Percentiles rank a stretch among this genome's conserved stretches.
Evolutionary conservation across 305 asterid genomes (phyloP).

Genomic region (Solanum hybrid): DNA sequence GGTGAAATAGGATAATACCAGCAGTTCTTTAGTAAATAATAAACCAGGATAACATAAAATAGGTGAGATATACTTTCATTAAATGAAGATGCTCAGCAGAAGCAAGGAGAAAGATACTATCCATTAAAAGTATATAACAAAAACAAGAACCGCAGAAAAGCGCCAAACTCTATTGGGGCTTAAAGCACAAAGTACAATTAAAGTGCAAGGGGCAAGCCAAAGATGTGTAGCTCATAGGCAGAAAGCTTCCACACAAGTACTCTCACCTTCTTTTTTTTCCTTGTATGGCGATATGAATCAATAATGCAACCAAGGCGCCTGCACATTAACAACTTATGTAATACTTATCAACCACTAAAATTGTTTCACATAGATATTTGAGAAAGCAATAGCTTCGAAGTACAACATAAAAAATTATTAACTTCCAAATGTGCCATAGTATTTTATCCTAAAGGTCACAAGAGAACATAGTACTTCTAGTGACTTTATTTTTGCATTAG

Average conservation of each 20-base stretch:
- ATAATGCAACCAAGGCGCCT: not conserved
- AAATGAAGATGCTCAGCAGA: not conserved
- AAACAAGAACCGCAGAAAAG: not conserved
- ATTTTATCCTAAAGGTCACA: constrained; percentile 1
- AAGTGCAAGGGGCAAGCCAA: not conserved
- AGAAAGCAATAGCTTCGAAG: not conserved
- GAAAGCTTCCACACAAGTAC: not conserved
- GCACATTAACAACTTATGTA: constrained; percentile 2
- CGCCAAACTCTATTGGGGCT: not conserved
- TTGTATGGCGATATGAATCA: not conserved
- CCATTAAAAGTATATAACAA: not conserved
- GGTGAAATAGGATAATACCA: not conserved
- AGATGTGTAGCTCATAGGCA: not conserved
- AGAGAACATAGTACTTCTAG: not conserved
- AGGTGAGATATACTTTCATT: not conserved
- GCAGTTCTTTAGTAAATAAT: not conserved
- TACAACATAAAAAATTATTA: not conserved
- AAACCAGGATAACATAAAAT: not conserved
- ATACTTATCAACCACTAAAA: not conserved
- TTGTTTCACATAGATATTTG: not conserved
- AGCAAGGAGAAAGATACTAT: not conserved
- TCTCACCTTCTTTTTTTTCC: constrained; percentile 2
- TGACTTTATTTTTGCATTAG: not conserved
- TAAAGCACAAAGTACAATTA: not conserved
- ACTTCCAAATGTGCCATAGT: not conserved